Conservation (phyloP, 108 stramenopile genomes). For the Nannochloropsis oceanica region DNA sequence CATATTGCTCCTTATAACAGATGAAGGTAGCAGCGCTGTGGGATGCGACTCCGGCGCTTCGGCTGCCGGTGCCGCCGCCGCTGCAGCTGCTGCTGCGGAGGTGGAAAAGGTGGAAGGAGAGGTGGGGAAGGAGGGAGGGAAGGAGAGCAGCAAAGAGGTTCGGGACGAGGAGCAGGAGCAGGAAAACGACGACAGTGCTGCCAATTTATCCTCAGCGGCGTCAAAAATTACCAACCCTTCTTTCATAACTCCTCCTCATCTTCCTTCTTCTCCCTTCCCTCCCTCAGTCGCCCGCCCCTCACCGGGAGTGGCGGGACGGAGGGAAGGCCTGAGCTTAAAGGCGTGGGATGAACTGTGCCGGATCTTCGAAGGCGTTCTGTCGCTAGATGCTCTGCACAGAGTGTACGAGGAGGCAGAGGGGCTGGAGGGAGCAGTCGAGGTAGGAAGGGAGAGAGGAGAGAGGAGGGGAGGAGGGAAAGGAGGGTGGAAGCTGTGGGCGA, state of each 20-base stretch:
- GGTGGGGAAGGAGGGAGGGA: background rate
- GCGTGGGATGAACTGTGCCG: background rate
- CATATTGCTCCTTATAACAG: too few species aligned
- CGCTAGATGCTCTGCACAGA: background rate
- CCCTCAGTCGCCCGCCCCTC: too few species aligned
- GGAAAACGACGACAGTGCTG: background rate
- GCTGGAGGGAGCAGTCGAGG: background rate
- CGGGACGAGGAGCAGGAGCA: background rate
- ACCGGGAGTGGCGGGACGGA: too few species aligned
- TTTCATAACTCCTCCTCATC: too few species aligned
- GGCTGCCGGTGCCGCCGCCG: too few species aligned
- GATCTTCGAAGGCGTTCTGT: background rate
- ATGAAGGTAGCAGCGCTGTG: too few species aligned
- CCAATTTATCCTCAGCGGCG: too few species aligned
- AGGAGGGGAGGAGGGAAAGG: background rate
- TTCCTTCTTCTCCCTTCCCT: too few species aligned
- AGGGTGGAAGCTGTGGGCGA: background rate
- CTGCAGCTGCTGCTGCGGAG: too few species aligned
- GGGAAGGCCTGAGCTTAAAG: background rate
- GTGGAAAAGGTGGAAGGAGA: background rate
- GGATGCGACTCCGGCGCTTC: too few species aligned
- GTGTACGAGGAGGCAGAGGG: background rate
- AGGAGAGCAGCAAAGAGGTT: background rate
- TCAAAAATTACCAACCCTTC: too few species aligned
- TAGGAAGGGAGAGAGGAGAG: background rate